phyloP scores from a whole-genome alignment of 176 grass and related monocot genomes.

The Bolboschoenus planiculmis region DNA sequence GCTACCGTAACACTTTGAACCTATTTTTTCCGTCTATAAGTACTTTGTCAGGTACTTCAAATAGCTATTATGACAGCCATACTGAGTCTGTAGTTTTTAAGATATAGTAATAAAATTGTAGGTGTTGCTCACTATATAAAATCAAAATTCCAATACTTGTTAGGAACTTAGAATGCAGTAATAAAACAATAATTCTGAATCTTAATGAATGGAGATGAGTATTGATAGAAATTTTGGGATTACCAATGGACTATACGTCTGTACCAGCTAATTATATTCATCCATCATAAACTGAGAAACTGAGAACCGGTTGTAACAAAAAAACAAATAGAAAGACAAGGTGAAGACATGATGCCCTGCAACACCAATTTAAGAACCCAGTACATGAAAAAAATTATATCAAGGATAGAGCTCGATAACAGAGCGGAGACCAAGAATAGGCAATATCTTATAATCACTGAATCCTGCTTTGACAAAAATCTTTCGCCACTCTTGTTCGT shows the following conservation, averaged over 20 bases:
- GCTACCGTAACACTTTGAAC: no score
- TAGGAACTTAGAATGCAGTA: no score
- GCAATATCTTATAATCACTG: conserved; percentile 31
- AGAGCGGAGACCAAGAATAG: conserved; percentile 21
- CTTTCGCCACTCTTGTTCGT: conserved; percentile 37
- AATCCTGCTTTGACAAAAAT: conserved; percentile 33
- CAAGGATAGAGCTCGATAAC: conserved; percentile 44
- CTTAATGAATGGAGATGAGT: background rate
- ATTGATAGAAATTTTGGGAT: no score
- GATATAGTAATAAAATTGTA: no score
- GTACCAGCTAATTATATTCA: background rate
- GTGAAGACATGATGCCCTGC: background rate
- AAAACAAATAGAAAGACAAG: background rate
- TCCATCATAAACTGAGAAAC: background rate
- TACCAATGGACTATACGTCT: no score
- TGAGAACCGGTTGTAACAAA: background rate
- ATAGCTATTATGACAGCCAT: no score
- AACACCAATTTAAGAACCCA: background rate
- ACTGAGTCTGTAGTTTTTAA: no score
- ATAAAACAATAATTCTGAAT: background rate
- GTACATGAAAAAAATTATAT: background rate
- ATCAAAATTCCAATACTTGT: no score
- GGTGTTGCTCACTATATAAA: no score
- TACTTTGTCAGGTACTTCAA: no score
- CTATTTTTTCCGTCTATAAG: no score